phyloP scores from a whole-genome alignment of 1,284 basidiomycete species.

The Rugosomyces carneus region DNA sequence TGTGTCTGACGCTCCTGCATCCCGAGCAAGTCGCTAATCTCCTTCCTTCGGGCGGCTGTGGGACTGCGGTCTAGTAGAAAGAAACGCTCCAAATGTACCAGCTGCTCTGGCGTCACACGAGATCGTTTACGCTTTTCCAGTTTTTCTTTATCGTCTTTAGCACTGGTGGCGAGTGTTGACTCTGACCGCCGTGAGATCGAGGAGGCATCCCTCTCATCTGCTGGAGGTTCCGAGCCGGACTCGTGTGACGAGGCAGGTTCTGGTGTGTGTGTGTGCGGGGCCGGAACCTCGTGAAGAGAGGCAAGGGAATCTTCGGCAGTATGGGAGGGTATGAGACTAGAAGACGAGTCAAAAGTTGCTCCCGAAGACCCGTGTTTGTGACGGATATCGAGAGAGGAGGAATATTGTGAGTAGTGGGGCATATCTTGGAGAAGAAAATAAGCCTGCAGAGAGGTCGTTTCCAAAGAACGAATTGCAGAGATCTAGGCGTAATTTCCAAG shows the following conservation, averaged over 20 bases:
- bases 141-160: slow-evolving; percentile 46
- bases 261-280: slow-evolving; percentile 9
- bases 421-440: too few relatives aligned
- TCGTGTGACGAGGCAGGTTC: slow-evolving; percentile 7
- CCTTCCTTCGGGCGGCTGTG: slow-evolving; percentile 59
- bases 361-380: too few relatives aligned
- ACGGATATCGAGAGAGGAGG: too few relatives aligned
- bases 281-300: background rate
- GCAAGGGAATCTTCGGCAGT: background rate
- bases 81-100: slow-evolving; percentile 63
- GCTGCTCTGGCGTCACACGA: slow-evolving; percentile 71
- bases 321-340: slow-evolving; percentile 5
- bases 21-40: slow-evolving; percentile 68
- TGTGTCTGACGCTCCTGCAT: slow-evolving; percentile 83
- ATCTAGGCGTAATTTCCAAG: too few relatives aligned
- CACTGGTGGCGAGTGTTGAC: slow-evolving; percentile 19
- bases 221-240: slow-evolving; percentile 12
- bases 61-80: slow-evolving; percentile 67
- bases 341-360: slow-evolving; percentile 10
- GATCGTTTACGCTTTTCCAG: slow-evolving; percentile 71
- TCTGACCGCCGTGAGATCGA: slow-evolving; percentile 19
- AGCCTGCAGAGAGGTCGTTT: too few relatives aligned
- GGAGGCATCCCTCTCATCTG: slow-evolving; percentile 20
- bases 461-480: too few relatives aligned
- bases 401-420: too few relatives aligned